phyloP scores from a whole-genome alignment of 345 rosid genomes.

The Turritis glabra region DNA sequence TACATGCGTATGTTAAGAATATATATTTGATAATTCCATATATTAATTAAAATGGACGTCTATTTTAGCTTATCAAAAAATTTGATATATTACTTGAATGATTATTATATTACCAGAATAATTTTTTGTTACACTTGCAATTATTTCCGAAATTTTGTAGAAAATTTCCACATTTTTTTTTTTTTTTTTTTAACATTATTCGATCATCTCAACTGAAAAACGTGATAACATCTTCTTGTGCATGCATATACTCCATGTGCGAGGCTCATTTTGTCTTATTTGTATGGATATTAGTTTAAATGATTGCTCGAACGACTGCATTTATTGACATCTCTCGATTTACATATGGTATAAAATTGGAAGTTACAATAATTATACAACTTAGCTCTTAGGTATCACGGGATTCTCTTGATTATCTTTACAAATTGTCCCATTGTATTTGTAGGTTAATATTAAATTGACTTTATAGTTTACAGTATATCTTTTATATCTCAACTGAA shows the following conservation, averaged over 20 bases:
- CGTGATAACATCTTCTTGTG: neutral
- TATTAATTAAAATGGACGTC: too few species aligned
- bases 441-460: neutral
- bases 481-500: too few species aligned
- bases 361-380: neutral
- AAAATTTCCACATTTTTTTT: too few species aligned
- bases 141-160: too few species aligned
- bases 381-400: constrained; percentile 13
- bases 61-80: too few species aligned
- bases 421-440: neutral
- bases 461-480: neutral
- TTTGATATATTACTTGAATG: too few species aligned
- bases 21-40: too few species aligned
- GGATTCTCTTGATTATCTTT: neutral
- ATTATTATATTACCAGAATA: too few species aligned
- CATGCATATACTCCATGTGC: neutral
- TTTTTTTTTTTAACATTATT: too few species aligned
- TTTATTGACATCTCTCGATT: neutral
- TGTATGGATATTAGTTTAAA: neutral
- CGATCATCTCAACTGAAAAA: neutral
- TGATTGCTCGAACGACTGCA: neutral
- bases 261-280: neutral
- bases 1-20: too few species aligned
- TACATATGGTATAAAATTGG: neutral
- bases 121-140: too few species aligned